A percentile compares a stretch with the other conserved stretches of the same genome.
Conservation (phyloP, 2,329 filamentous ascomycete genomes). For the Colletotrichum cordylinicola region DNA sequence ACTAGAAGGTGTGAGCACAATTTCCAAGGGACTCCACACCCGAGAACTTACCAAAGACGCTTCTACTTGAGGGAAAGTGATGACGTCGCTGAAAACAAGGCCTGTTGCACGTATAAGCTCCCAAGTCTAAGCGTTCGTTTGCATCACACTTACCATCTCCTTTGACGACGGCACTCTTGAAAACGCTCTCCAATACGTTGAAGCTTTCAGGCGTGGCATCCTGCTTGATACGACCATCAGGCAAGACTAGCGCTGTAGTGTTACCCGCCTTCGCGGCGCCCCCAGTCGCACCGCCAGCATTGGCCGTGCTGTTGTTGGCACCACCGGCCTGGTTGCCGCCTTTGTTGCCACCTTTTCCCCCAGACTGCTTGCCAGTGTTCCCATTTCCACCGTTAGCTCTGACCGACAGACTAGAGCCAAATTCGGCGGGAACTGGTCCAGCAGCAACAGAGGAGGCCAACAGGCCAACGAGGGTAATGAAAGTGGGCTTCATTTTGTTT, state of each 20-base stretch:
- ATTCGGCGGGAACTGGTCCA: not conserved
- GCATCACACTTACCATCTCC: slow-evolving; percentile 22
- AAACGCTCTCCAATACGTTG: slow-evolving; percentile 25
- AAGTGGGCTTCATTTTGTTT: slow-evolving; percentile 6
- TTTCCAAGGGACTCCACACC: not conserved
- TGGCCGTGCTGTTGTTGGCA: not conserved
- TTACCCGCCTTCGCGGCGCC: not conserved
- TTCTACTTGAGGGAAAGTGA: slow-evolving; percentile 19
- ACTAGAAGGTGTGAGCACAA: not conserved
- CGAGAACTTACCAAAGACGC: slow-evolving; percentile 6
- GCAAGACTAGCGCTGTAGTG: slow-evolving; percentile 17
- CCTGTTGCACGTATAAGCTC: not conserved
- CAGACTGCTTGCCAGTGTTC: not conserved
- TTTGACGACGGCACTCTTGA: slow-evolving; percentile 31
- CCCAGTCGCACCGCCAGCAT: not conserved
- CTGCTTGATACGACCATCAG: slow-evolving; percentile 25
- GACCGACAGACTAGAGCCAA: not conserved
- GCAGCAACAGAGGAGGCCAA: slow-evolving; percentile 13
- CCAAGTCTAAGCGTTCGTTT: not conserved
- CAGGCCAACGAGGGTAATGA: slow-evolving; percentile 7
- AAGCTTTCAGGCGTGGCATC: slow-evolving; percentile 23
- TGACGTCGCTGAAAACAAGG: slow-evolving; percentile 20
- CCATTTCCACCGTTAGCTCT: not conserved
- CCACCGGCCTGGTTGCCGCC: not conserved
- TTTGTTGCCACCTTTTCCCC: not conserved